phyloP scores from a whole-genome alignment of 768 basidiomycete species.

The Tephrocybe sp. region DNA sequence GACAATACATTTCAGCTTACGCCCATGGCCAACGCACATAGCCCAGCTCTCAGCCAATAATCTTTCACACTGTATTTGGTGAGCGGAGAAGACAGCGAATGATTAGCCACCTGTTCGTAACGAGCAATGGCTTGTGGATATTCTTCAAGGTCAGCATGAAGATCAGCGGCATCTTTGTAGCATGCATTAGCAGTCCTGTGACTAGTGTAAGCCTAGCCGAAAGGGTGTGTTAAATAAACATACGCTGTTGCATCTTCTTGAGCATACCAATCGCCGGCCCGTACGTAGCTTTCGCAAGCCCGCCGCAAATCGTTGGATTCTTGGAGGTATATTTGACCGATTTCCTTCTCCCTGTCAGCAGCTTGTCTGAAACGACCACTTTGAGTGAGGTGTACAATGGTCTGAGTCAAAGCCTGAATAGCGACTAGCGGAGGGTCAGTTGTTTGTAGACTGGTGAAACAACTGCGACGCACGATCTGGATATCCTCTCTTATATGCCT shows the following conservation, averaged over 20 bases:
- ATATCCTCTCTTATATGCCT: constrained; percentile 88
- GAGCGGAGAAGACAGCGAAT: constrained; percentile 73
- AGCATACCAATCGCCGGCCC: constrained; percentile 96
- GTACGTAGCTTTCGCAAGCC: constrained; percentile 88
- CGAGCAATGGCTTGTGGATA: constrained; percentile 81
- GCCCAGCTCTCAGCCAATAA: constrained; percentile 84
- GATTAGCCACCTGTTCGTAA: constrained; percentile 88
- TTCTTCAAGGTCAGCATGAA: constrained; percentile 86
- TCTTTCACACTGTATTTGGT: constrained; percentile 99
- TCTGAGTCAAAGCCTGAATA: constrained; percentile 80
- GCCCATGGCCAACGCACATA: constrained; percentile 86
- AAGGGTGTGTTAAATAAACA: constrained; percentile 23
- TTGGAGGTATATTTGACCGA: constrained; percentile 89
- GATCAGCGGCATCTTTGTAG: constrained; percentile 95
- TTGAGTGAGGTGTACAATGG: constrained; percentile 79
- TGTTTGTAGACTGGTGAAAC: neutral
- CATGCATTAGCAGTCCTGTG: constrained; percentile 91
- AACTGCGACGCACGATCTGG: constrained; percentile 64
- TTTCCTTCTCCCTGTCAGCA: constrained; percentile 97
- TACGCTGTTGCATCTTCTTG: constrained; percentile 97
- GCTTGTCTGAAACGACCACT: constrained; percentile 94
- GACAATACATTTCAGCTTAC: constrained; percentile 43
- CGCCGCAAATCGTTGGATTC: constrained; percentile 75
- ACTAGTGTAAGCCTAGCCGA: neutral
- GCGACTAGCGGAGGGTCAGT: constrained; percentile 58